Evolutionary conservation across 2,329 filamentous ascomycete genomes (phyloP), one percentile per base, ranked within the genome.

Genomic region (Penicillium griseofulvum): DNA sequence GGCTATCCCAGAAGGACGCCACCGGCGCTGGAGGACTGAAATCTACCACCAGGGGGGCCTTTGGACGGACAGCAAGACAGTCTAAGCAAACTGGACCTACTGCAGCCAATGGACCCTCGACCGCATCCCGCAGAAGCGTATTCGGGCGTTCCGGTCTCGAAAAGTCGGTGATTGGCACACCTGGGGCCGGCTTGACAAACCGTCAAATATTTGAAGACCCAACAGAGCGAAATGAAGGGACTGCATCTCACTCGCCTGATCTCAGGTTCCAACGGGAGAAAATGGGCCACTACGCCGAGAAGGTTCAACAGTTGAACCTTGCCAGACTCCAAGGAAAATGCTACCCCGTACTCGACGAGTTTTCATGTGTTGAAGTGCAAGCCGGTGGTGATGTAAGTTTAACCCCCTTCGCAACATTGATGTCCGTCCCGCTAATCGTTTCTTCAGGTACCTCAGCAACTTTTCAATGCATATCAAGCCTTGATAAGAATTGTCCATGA

Each of bases 81-180:
- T 62, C 68, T 14, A 71, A 67, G 66, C 78, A 41, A 72, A 73
- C 49, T 75, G 77, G 62, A 16, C 45, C 65, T 47, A 57, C 60
- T 45, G 80, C 83, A 57, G 71, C 78, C 4, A 77, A 81, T 54
- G 67, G 68, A 12, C 64, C 70, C 29, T 65, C 71, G 60, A 33
- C 75, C 74, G 63, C 61, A 29, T 65, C 71, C 49, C 72, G 72
- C 56, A 78, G 80, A 60, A 87, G 85, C 68, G 76, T 85, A 17
- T 89, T 87, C 70, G 87, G 86, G 33, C 81, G 85, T 57, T 90
- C 90, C 12, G 84, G 81, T 49, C 79, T 95, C 66, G 87, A 89
- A 55, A 89, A 87, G 65, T 96, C 93, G 10, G 88, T 97, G 51
- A 94, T 97, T 70, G 93, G 93, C 44, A 86, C 87, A 26, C 86